A percentile compares a stretch with the other conserved stretches of the same genome.
phyloP scores from a whole-genome alignment of 1,284 basidiomycete species.

The Trametes pubescens region DNA sequence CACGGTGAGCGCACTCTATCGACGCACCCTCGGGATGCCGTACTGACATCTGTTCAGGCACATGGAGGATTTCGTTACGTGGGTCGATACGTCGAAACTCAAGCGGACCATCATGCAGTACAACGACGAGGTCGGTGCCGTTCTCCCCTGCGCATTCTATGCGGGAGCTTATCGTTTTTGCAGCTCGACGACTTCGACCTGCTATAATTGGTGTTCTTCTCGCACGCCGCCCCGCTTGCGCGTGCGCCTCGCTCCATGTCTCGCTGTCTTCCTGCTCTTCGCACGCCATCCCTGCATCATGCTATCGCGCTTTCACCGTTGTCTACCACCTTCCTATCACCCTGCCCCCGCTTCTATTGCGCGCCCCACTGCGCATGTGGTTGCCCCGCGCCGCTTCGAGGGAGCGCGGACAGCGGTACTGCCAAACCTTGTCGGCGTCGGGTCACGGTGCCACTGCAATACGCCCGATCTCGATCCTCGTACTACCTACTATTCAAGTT shows the following conservation, averaged over 20 bases:
- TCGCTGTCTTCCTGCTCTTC: not conserved
- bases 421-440: not conserved
- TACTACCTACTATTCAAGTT: no score
- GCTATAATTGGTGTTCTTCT: conserved; percentile 53
- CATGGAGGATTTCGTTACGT: conserved; percentile 99
- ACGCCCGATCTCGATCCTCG: no score
- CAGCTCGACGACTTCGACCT: conserved; percentile 93
- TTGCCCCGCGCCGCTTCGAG: not conserved
- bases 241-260: no score
- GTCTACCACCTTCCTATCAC: not conserved
- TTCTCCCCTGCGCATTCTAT: not conserved
- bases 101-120: conserved; percentile 96
- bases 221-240: not conserved
- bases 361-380: not conserved
- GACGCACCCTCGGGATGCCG: not conserved
- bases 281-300: not conserved
- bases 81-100: conserved; percentile 98
- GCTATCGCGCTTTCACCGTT: conserved; percentile 1
- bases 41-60: conserved; percentile 57
- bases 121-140: conserved; percentile 87
- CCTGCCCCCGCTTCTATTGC: not conserved
- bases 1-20: conserved; percentile 60
- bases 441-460: not conserved
- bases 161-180: conserved; percentile 26
- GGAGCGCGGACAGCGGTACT: not conserved